Conservation (phyloP, 2,329 filamentous ascomycete species). For the Dactylellina haptotyla region DNA sequence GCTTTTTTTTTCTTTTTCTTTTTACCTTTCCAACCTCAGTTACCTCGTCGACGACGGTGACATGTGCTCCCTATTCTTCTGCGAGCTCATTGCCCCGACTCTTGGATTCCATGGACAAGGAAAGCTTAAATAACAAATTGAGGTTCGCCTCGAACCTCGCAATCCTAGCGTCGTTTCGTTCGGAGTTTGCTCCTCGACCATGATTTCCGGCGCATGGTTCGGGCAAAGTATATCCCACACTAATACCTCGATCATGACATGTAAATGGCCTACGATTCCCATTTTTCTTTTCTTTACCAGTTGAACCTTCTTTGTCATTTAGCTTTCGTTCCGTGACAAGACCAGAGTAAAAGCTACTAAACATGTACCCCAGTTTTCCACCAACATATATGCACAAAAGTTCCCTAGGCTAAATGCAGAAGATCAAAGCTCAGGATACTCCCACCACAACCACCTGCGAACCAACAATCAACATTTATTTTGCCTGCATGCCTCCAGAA, state of each 20-base stretch:
- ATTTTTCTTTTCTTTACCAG: too few species aligned
- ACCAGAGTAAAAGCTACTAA: background rate
- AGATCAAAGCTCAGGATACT: conserved; percentile 49
- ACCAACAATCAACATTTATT: conserved; percentile 28
- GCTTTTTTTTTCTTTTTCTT: conserved; percentile 6
- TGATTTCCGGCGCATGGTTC: too few species aligned
- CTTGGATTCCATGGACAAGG: conserved; percentile 32
- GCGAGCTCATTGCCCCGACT: conserved; percentile 35
- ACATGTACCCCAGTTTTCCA: conserved; percentile 41
- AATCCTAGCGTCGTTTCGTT: conserved; percentile 11
- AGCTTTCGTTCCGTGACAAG: background rate
- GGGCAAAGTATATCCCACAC: too few species aligned
- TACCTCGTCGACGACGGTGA: conserved; percentile 6
- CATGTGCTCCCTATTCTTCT: conserved; percentile 39
- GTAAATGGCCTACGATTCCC: background rate
- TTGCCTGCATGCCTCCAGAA: conserved; percentile 24
- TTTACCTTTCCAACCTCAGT: background rate
- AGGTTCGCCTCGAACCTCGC: background rate
- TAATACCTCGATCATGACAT: background rate
- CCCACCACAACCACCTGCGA: conserved; percentile 4
- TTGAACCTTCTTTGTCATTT: background rate
- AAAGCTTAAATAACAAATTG: conserved; percentile 51
- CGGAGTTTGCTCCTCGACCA: too few species aligned
- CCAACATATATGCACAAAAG: conserved; percentile 34
- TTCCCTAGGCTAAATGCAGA: conserved; percentile 51